These are phyloP conservation scores for Ceratonia siliqua DNA, from an alignment of 306 rosid genomes.

Conservation along the genomic window DNA sequence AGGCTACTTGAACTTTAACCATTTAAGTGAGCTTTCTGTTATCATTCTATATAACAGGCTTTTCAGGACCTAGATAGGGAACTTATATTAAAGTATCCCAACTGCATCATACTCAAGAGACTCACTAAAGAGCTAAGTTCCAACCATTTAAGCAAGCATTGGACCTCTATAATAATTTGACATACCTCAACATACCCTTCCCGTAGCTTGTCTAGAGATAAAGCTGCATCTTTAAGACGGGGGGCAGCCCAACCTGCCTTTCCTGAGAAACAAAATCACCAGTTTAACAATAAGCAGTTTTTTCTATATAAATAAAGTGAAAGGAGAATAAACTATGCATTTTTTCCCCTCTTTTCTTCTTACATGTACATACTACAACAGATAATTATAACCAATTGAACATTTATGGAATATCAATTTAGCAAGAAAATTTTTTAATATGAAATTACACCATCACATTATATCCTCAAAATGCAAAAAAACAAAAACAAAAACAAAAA, in stretches of 20 bases:
- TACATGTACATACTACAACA: neutral
- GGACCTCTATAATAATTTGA: conserved; percentile 23
- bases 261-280: conserved; percentile 51
- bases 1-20: neutral
- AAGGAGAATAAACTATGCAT: neutral
- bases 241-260: conserved; percentile 94
- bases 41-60: conserved; percentile 23
- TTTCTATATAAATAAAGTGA: neutral
- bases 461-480: conserved; percentile 8
- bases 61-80: neutral
- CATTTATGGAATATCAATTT: neutral
- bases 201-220: conserved; percentile 77
- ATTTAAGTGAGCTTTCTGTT: neutral
- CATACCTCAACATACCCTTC: conserved; percentile 91
- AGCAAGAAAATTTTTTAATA: neutral
- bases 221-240: conserved; percentile 85
- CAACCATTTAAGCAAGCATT: conserved; percentile 22
- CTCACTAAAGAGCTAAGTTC: neutral
- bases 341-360: neutral
- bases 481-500: too few relatives aligned
- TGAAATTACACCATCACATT: neutral
- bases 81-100: neutral
- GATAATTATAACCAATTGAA: neutral
- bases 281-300: neutral
- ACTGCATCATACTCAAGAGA: conserved; percentile 7